phyloP scores from a whole-genome alignment of 202 grass and related monocot genomes.

The Saccharum hybrid region DNA sequence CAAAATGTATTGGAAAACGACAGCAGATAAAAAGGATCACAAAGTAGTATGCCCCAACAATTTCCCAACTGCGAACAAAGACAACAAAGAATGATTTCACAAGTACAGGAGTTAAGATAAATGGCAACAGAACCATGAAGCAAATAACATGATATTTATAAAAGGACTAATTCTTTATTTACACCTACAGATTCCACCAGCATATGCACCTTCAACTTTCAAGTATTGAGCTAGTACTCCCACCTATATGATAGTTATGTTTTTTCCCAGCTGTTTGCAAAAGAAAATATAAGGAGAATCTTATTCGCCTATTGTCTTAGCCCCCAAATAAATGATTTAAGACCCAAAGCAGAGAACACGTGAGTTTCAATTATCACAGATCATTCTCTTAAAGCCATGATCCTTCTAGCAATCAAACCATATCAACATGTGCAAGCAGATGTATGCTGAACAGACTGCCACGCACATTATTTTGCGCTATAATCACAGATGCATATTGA shows the following conservation, averaged over 20 bases:
- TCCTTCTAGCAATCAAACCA: constrained; percentile 5
- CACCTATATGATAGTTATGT: constrained; percentile 1
- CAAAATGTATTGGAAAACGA: background rate
- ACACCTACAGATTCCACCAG: background rate
- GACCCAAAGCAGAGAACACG: background rate
- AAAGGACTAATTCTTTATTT: background rate
- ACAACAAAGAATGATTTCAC: constrained; percentile 2
- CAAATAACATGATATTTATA: background rate
- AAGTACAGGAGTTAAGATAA: constrained; percentile 18
- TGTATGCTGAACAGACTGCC: background rate
- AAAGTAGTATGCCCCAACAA: constrained; percentile 4
- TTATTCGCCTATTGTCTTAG: constrained; percentile 17
- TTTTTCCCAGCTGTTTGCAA: background rate
- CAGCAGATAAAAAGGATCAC: background rate
- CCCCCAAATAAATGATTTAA: background rate
- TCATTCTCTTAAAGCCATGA: background rate
- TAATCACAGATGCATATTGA: background rate
- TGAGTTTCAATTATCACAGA: background rate
- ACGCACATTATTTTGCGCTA: background rate
- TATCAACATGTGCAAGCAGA: constrained; percentile 34
- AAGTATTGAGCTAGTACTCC: background rate
- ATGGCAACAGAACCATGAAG: background rate
- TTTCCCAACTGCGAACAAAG: background rate
- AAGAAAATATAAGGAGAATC: background rate
- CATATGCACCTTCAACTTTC: constrained; percentile 8